These are phyloP conservation scores for Terana coerulea DNA, from an alignment of 768 basidiomycete species.

Conservation along the genomic window DNA sequence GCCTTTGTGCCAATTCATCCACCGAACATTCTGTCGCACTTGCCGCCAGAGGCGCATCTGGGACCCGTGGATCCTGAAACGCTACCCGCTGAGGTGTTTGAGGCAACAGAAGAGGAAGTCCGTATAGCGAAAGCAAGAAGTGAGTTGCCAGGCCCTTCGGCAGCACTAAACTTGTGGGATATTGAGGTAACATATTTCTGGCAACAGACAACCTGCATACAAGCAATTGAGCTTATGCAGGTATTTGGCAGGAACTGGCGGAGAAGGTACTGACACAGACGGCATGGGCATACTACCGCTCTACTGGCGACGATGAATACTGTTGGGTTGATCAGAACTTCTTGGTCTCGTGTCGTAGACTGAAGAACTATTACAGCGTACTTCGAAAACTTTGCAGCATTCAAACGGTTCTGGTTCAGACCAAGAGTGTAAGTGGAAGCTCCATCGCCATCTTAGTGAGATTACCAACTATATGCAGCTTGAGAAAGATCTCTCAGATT, in stretches of 20 bases:
- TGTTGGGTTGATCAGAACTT: conserved; percentile 12
- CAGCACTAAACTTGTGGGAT: conserved; percentile 26
- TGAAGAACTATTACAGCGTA: conserved; percentile 2
- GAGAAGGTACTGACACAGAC: conserved; percentile 22
- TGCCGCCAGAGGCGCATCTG: conserved; percentile 24
- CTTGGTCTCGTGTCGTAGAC: neutral
- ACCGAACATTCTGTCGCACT: conserved; percentile 16
- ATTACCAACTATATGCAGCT: conserved; percentile 7
- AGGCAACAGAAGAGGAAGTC: conserved; percentile 26
- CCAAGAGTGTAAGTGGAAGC: conserved; percentile 64
- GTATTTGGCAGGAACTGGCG: conserved; percentile 18
- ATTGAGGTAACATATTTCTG: too few species aligned
- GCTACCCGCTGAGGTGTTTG: conserved; percentile 14
- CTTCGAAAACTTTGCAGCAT: conserved; percentile 10
- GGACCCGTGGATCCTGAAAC: conserved; percentile 26
- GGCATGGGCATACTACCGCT: conserved; percentile 29
- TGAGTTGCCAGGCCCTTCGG: conserved; percentile 21
- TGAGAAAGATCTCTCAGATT: conserved; percentile 25
- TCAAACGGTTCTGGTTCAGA: conserved; percentile 30
- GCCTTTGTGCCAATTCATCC: conserved; percentile 17
- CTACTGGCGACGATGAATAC: conserved; percentile 26
- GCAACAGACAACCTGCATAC: too few species aligned
- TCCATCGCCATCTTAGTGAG: conserved; percentile 40
- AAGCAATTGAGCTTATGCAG: too few species aligned
- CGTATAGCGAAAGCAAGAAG: conserved; percentile 22